Evolutionary conservation across 441 rosid species (phyloP).

Genomic region (Croton setiger): DNA sequence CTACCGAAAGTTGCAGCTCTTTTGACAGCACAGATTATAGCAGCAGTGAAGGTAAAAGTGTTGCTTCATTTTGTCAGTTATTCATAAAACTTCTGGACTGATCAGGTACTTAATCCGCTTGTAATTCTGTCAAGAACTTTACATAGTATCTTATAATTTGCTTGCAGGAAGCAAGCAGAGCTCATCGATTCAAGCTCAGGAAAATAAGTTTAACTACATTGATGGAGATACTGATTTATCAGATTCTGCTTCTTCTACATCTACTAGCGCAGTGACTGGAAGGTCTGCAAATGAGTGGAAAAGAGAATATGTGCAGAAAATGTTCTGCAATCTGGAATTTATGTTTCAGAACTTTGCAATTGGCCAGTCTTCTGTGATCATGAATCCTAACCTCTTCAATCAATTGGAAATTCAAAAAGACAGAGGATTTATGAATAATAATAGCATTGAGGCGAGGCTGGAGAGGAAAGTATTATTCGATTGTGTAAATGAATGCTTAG

Average conservation of each 20-base stretch:
- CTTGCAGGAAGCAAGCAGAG: conserved; percentile 52
- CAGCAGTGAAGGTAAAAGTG: conserved; percentile 41
- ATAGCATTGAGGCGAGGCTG: conserved; percentile 33
- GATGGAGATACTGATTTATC: conserved; percentile 56
- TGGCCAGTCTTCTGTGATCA: conserved; percentile 39
- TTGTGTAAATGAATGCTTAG: conserved; percentile 65
- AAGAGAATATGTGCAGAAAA: conserved; percentile 56
- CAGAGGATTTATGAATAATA: conserved; percentile 28
- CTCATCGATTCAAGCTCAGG: conserved; percentile 48
- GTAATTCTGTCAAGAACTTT: conserved; percentile 2
- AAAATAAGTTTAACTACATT: conserved; percentile 33
- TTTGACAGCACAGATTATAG: conserved; percentile 55
- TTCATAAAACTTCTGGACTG: background rate
- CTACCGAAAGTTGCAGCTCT: conserved; percentile 64
- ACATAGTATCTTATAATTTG: conserved; percentile 14
- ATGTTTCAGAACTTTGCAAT: conserved; percentile 62
- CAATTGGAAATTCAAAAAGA: conserved; percentile 49
- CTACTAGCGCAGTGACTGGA: conserved; percentile 31
- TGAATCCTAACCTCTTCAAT: conserved; percentile 62
- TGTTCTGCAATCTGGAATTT: conserved; percentile 52
- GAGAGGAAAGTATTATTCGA: conserved; percentile 62
- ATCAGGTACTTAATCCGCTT: background rate
- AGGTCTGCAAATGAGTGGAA: conserved; percentile 47
- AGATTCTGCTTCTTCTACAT: conserved; percentile 69
- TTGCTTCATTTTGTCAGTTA: background rate